phyloP scores from a whole-genome alignment of 108 stramenopile genomes.

The Chaetoceros tenuissimus region DNA sequence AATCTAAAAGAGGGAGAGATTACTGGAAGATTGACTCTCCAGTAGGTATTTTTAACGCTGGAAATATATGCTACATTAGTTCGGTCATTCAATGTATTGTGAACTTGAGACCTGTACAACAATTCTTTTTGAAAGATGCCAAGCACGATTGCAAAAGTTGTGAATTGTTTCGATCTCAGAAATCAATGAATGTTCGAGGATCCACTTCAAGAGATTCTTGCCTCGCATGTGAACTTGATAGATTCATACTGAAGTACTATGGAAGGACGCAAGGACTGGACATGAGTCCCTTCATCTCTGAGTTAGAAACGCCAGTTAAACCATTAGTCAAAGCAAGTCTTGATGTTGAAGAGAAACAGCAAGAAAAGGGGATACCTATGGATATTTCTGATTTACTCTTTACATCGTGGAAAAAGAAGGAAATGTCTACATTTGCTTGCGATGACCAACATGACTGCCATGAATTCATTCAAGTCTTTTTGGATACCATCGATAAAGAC shows the following conservation, averaged over 20 bases:
- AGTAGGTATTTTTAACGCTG: constrained; percentile 83
- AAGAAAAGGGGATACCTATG: constrained; percentile 56
- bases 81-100: constrained; percentile 76
- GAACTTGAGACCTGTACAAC: constrained; percentile 54
- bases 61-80: constrained; percentile 85
- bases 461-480: constrained; percentile 79
- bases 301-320: constrained; percentile 9
- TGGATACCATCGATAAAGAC: constrained; percentile 55
- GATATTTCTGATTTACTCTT: constrained; percentile 67
- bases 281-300: too few relatives aligned
- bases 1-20: constrained; percentile 4
- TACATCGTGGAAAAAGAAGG: constrained; percentile 69
- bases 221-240: constrained; percentile 69
- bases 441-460: constrained; percentile 89
- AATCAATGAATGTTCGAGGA: background rate
- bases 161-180: constrained; percentile 16
- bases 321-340: constrained; percentile 1
- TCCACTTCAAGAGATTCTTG: constrained; percentile 18
- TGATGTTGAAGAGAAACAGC: constrained; percentile 5
- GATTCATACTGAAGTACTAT: constrained; percentile 52
- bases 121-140: constrained; percentile 49
- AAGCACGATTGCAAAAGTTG: constrained; percentile 39
- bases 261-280: constrained; percentile 54
- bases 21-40: constrained; percentile 33
- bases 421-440: constrained; percentile 64